Base-by-base conservation (phyloP, 225 moss, liverwort and hornwort genomes). In the Polytrichum formosum region DNA sequence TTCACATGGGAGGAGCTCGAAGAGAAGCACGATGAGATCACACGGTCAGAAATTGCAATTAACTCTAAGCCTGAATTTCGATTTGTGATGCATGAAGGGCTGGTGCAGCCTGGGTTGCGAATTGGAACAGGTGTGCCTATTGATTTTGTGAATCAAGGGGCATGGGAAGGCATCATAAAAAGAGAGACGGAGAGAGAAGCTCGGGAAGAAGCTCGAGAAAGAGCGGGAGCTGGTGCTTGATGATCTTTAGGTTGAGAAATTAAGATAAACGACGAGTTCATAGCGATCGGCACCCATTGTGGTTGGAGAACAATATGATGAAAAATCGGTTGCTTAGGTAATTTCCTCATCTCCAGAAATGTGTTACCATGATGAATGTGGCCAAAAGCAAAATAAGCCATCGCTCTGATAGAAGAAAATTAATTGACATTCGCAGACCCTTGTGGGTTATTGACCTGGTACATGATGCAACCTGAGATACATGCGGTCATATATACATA, bases 1-100 rank as follows among this genome's bases (percentile, higher is more conserved):
- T 97, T 92, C 84, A 75, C 84, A 1, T 97, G 97, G 97, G 92
- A 90, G 73, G 94, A 97, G 56, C 76, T 97, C 63, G 92, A 97
- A 74, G 81, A 77, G 25, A 85, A 75, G 67, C 70, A 68, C 27
- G 55, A 25, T 6, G 66, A 69, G 22, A 46, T 18, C 61, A 26
- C 9, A 28, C 31, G 64, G 25, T 28, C 64, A 20, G 66, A 75
- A 56, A 46, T 13, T 46, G 46, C 46, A 35, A 72, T 53, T 26
- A 61, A 60, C 28, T 53, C 70, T 60, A 60, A 75, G 63, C 86
- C 91, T 46, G 88, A 92, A 68, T 81, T 88, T 55, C 91, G 88
- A 66, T 80, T 98, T 54, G 89, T 94, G n/a, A 78, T 26, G 16
- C 87, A 58, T 55, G 90, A 90, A 78, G 94, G 97, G 55, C 74